Base-by-base conservation (phyloP, 345 rosid species). In the Sapria himalayana region DNA sequence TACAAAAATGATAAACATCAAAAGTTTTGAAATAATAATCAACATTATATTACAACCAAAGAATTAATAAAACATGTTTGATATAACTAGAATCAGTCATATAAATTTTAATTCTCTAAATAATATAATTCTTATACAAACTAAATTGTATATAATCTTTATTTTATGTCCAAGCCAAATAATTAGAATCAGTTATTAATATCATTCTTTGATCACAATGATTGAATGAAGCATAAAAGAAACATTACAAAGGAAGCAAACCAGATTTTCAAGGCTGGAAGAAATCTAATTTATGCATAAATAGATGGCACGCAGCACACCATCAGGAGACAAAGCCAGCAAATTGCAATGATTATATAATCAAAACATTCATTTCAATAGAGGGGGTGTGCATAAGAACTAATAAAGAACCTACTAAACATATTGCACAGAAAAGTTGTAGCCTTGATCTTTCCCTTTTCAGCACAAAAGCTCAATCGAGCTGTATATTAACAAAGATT, bases 251-350 rank as follows among this genome's bases (percentile, higher is more conserved):
- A 40, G 35, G 29, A 35, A 31, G 61, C 73, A 49, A 11, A 77
- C 96, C 52, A 71, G 60, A 48, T 81, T 85, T 62, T 77, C 73
- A 52, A 80, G 93, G 64, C 81, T 84, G 49, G 84, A 73, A 19
- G 92, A 78, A 39, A 85, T 75, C 68, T 78, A 81, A 51, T 78
- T 73, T 39, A 84, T 78, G 70, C 96, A 85, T 40, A 85, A 66
- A 70, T 81, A 81, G 50, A 67, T 66, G 33, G 92, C 75, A 33
- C 92, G 78, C 33, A 85, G 60, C 46, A 78, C 77, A 71, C 81
- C 94, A 45, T 81, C 86, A 0, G 81, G 92, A 38, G 92, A 73
- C 70, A 81, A 69, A 41, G 75, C 81, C 64, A 85, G 63, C 72
- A 85, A 64, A 56, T 92, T 85, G 77, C 61, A 39, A 29, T 49